These are phyloP conservation scores for Trypanosoma grayi DNA, from an alignment of 208 protist genomes.

Conservation along the genomic window DNA sequence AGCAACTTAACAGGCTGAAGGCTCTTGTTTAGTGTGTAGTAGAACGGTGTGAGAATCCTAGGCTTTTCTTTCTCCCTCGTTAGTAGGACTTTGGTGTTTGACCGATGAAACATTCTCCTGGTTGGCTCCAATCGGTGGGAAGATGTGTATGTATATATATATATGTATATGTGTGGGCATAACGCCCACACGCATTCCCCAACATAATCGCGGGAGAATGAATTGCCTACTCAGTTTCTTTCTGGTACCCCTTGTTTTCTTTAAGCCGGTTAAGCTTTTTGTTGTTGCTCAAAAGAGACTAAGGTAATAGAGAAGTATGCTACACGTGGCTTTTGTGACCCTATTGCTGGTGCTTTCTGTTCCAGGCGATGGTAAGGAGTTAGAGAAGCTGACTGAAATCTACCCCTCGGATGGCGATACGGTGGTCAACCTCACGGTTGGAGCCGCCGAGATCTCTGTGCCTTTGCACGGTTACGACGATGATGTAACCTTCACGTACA, in stretches of 20 bases:
- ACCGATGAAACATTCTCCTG: not conserved
- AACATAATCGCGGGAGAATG: no score
- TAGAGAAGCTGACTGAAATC: slow-evolving; percentile 28
- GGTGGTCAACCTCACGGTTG: slow-evolving; percentile 44
- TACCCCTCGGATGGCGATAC: slow-evolving; percentile 43
- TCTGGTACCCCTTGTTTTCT: no score
- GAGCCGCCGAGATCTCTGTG: slow-evolving; percentile 34
- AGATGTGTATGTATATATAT: slow-evolving; percentile 1
- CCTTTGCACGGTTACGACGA: slow-evolving; percentile 38
- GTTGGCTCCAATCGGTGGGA: not conserved
- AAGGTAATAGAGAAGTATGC: not conserved
- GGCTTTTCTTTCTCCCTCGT: slow-evolving; percentile 11
- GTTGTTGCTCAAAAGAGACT: no score
- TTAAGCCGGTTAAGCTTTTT: no score
- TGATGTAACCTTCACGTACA: slow-evolving; percentile 61
- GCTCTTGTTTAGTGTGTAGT: slow-evolving; percentile 42
- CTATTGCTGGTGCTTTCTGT: slow-evolving; percentile 9
- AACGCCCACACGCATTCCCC: no score
- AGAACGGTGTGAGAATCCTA: no score
- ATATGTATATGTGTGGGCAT: not conserved
- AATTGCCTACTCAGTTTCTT: no score
- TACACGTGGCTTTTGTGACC: slow-evolving; percentile 4
- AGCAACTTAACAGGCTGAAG: slow-evolving; percentile 70
- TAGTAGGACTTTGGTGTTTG: not conserved
- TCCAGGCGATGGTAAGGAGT: slow-evolving; percentile 6